Percentiles rank a stretch among this genome's conserved stretches.
Conservation (phyloP, 139 green algal genomes). For the Spirogloea muscicola region DNA sequence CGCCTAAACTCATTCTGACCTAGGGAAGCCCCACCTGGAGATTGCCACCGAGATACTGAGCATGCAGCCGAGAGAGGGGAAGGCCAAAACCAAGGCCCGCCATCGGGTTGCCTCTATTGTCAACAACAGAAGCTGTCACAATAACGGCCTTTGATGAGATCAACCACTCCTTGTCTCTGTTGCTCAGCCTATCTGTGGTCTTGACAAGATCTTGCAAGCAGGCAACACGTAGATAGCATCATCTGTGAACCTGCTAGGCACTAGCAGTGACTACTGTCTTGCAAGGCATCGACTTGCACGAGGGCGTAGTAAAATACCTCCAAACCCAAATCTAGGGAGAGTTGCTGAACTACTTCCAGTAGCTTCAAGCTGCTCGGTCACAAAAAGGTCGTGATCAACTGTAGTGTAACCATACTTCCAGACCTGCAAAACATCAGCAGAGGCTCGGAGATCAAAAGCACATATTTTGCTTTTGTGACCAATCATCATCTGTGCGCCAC, state of each 20-base stretch:
- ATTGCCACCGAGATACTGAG: slow-evolving; percentile 46
- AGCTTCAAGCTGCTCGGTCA: background rate
- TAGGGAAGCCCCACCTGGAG: no score
- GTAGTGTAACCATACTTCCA: slow-evolving; percentile 40
- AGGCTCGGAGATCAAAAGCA: background rate
- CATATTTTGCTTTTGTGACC: background rate
- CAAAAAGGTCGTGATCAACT: slow-evolving; percentile 6
- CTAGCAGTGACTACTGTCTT: background rate
- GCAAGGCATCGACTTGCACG: background rate
- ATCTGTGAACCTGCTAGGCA: background rate
- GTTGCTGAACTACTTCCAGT: background rate
- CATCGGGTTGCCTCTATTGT: slow-evolving; percentile 45
- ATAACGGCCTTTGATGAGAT: background rate
- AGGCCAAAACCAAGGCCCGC: slow-evolving; percentile 84
- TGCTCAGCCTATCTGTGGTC: background rate
- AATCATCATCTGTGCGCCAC: background rate
- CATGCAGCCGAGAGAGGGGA: slow-evolving; percentile 79
- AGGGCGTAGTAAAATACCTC: slow-evolving; percentile 8
- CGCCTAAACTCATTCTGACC: no score
- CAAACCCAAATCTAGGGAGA: background rate
- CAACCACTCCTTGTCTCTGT: background rate
- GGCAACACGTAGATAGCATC: background rate
- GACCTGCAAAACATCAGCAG: slow-evolving; percentile 16
- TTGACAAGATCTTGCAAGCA: background rate
- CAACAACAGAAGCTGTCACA: background rate